Evolutionary conservation across 2,329 filamentous ascomycete species (phyloP).

Genomic region (Coniosporium tulheliwenetii): DNA sequence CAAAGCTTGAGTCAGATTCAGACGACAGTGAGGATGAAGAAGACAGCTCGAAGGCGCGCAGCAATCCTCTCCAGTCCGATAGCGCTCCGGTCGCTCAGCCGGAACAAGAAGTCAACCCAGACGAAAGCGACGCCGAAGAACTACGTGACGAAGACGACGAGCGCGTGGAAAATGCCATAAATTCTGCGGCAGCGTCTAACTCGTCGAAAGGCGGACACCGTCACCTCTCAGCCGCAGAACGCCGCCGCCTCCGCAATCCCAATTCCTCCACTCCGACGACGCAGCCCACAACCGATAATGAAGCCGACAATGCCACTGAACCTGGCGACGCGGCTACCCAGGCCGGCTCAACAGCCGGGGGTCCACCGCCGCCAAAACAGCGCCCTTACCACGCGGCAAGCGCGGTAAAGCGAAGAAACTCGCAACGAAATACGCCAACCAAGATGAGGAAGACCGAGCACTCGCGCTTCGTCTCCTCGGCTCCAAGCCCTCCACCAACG

Average conservation of each 20-base stretch:
- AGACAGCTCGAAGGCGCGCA: constrained; percentile 11
- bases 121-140: constrained; percentile 10
- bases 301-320: constrained; percentile 3
- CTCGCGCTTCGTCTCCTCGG: constrained; percentile 81
- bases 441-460: constrained; percentile 84
- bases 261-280: constrained; percentile 4
- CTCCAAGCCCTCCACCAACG: constrained; percentile 49
- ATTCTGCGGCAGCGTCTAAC: constrained; percentile 15
- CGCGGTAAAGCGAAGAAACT: constrained; percentile 74
- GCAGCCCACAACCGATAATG: constrained; percentile 4
- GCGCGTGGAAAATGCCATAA: constrained; percentile 10
- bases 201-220: constrained; percentile 10
- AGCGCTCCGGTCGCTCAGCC: background rate
- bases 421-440: constrained; percentile 76
- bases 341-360: background rate
- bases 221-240: constrained; percentile 22
- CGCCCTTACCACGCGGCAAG: constrained; percentile 47
- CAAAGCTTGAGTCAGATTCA: constrained; percentile 10
- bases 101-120: background rate
- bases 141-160: constrained; percentile 9
- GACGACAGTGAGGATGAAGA: constrained; percentile 11
- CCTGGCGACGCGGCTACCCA: constrained; percentile 9
- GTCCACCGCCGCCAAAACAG: constrained; percentile 8
- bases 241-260: constrained; percentile 20
- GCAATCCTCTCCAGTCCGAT: constrained; percentile 22